Evolutionary conservation across 495 filamentous ascomycete species (phyloP), one percentile per base, ranked within the genome.

Genomic region (Halenospora varia): DNA sequence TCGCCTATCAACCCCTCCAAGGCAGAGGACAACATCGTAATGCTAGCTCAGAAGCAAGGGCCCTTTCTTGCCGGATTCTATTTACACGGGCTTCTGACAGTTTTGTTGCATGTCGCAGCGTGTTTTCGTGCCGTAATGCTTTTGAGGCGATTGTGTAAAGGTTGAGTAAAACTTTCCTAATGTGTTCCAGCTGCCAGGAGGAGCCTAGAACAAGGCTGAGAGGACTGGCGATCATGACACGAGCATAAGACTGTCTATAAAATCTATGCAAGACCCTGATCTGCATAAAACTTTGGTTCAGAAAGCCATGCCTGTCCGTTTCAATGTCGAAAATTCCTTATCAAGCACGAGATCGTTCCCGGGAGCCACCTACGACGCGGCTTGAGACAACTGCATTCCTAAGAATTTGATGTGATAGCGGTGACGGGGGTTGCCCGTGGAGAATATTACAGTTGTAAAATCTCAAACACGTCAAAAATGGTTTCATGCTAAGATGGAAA

Each of bases 71-170:
- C 10, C 44, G n/a, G n/a, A n/a, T n/a, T n/a, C n/a, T 20, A 45
- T 45, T 15, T 15, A 6, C 18, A 20, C 8, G 13, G 42, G n/a
- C 4, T 25, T 24, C 18, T 35, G 29, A 35, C 29, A 6, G 19
- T 49, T 49, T 49, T 49, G 47, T 49, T 49, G 47, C 47, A 49
- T n/a, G 19, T 49, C 47, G 47, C 47, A 49, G 22, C 10, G 9
- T 10, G 47, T 49, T 49, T 49, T 25, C 19, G 47, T 49, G 47
- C 22, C 47, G 47, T 49, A 49, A 49, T 49, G 22, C 47, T 49
- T 49, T 49, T 49, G 29, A 35, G 4, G 29, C 6, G 6, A 13
- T 35, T 46, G 42, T 46, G 42, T 46, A 46, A 46, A 17, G 42
- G 42, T 46, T 46, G 17, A 46, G 42, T 46, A 46, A 46, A 46